Conservation (phyloP, 1,284 basidiomycete genomes). For the Ceratobasidium sp. region DNA sequence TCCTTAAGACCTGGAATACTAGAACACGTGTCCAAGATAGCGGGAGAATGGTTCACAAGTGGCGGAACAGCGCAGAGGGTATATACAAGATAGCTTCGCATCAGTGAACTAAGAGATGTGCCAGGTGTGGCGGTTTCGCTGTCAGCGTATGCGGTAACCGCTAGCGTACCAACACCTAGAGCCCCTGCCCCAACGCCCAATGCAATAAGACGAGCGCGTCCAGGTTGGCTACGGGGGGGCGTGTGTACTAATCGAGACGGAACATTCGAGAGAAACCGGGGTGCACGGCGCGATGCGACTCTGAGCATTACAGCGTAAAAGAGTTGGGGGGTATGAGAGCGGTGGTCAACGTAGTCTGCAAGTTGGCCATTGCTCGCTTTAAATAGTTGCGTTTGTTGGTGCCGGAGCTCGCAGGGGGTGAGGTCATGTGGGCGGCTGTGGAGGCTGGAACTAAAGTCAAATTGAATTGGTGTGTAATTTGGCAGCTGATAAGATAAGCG, state of each 20-base stretch:
- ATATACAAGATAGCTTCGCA: constrained; percentile 85
- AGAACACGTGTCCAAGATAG: constrained; percentile 72
- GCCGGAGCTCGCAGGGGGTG: constrained; percentile 35
- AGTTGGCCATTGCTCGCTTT: constrained; percentile 10
- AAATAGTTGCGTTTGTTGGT: constrained; percentile 27
- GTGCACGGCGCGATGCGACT: constrained; percentile 6
- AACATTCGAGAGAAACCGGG: constrained; percentile 1
- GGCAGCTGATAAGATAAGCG: constrained; percentile 20
- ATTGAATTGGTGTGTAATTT: constrained; percentile 5
- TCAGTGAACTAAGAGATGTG: constrained; percentile 56
- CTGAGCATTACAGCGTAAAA: constrained; percentile 16
- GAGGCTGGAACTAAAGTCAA: constrained; percentile 6
- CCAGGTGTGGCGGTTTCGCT: constrained; percentile 17
- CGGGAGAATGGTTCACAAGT: constrained; percentile 82
- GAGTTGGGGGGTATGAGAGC: neutral
- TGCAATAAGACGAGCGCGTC: neutral
- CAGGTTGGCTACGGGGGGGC: neutral
- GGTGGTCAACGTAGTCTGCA: neutral
- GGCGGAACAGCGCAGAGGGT: constrained; percentile 81
- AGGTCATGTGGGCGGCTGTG: constrained; percentile 40
- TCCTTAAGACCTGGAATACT: constrained; percentile 76
- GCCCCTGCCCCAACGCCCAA: constrained; percentile 11
- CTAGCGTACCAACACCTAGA: constrained; percentile 4
- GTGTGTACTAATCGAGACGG: constrained; percentile 21
- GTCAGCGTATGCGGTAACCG: constrained; percentile 23